These are phyloP conservation scores for Phellinidium pouzarii DNA, from an alignment of 1,284 basidiomycete genomes.

Conservation along the genomic window DNA sequence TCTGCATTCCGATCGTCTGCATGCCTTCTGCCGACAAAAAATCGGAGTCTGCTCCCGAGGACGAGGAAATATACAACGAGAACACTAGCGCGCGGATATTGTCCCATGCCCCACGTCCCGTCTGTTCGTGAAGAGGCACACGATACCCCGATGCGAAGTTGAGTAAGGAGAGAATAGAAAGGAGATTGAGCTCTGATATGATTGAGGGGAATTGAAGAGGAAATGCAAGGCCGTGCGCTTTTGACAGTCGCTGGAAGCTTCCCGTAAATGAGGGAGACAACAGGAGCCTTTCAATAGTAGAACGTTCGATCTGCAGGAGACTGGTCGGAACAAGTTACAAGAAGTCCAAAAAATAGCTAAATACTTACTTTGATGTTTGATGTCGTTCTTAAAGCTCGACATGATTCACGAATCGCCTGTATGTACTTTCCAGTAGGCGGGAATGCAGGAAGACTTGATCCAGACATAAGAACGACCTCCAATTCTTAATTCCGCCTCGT, in stretches of 20 bases:
- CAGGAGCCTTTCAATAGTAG: slow-evolving; percentile 53
- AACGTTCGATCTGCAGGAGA: slow-evolving; percentile 42
- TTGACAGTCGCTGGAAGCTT: slow-evolving; percentile 56
- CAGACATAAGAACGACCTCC: background rate
- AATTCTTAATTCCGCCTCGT: background rate
- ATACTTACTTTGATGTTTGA: slow-evolving; percentile 12
- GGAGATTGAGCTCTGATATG: slow-evolving; percentile 66
- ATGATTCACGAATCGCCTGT: slow-evolving; percentile 15
- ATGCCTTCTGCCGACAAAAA: slow-evolving; percentile 66
- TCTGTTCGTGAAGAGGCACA: slow-evolving; percentile 57
- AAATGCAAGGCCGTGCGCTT: slow-evolving; percentile 59
- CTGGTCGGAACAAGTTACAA: background rate
- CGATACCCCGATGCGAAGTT: slow-evolving; percentile 81
- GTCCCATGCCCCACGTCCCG: slow-evolving; percentile 75
- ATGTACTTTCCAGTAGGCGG: slow-evolving; percentile 11
- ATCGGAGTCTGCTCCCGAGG: slow-evolving; percentile 44
- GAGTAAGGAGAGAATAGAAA: slow-evolving; percentile 65
- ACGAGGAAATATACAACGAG: slow-evolving; percentile 61
- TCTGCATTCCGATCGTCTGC: slow-evolving; percentile 40
- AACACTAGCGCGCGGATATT: slow-evolving; percentile 68
- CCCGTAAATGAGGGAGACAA: slow-evolving; percentile 55
- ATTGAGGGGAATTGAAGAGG: slow-evolving; percentile 70
- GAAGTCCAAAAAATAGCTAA: background rate
- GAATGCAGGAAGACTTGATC: background rate
- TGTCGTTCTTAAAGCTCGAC: slow-evolving; percentile 7